These are phyloP conservation scores for Alnus glutinosa DNA, from an alignment of 306 rosid genomes.

Conservation along the genomic window DNA sequence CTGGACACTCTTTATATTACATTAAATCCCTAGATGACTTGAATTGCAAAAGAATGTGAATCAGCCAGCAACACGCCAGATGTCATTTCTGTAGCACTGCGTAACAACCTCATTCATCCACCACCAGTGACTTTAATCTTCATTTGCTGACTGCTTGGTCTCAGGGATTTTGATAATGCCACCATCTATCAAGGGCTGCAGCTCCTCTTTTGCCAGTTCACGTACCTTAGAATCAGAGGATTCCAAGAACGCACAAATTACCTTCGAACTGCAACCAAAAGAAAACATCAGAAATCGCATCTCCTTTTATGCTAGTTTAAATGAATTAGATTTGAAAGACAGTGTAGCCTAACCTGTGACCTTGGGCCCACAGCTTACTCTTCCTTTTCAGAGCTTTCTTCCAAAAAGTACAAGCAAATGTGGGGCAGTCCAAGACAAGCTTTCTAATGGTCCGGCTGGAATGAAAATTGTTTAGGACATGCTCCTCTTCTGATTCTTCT, in stretches of 20 bases:
- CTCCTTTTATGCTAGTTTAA: neutral
- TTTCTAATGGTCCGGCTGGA: slow-evolving; percentile 87
- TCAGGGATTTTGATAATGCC: slow-evolving; percentile 55
- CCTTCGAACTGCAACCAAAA: slow-evolving; percentile 70
- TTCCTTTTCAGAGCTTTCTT: slow-evolving; percentile 73
- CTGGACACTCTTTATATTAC: neutral
- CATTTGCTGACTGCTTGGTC: slow-evolving; percentile 24
- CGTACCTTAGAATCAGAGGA: slow-evolving; percentile 59
- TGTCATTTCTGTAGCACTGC: neutral
- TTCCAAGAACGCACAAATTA: slow-evolving; percentile 74
- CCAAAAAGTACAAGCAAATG: slow-evolving; percentile 83
- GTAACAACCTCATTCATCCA: slow-evolving; percentile 17
- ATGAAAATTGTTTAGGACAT: slow-evolving; percentile 78
- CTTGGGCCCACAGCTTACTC: slow-evolving; percentile 71
- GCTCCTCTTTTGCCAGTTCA: slow-evolving; percentile 54
- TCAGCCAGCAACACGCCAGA: slow-evolving; percentile 14
- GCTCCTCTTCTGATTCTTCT: slow-evolving; percentile 70
- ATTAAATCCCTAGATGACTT: neutral
- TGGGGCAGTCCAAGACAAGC: slow-evolving; percentile 76
- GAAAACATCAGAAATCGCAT: slow-evolving; percentile 18
- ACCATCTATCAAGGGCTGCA: slow-evolving; percentile 65
- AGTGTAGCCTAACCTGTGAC: slow-evolving; percentile 65
- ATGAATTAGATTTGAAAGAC: slow-evolving; percentile 10
- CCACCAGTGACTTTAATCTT: slow-evolving; percentile 10
- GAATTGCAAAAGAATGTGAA: neutral